These are phyloP conservation scores for Fagus sylvatica DNA, from an alignment of 306 rosid species.

Conservation along the genomic window DNA sequence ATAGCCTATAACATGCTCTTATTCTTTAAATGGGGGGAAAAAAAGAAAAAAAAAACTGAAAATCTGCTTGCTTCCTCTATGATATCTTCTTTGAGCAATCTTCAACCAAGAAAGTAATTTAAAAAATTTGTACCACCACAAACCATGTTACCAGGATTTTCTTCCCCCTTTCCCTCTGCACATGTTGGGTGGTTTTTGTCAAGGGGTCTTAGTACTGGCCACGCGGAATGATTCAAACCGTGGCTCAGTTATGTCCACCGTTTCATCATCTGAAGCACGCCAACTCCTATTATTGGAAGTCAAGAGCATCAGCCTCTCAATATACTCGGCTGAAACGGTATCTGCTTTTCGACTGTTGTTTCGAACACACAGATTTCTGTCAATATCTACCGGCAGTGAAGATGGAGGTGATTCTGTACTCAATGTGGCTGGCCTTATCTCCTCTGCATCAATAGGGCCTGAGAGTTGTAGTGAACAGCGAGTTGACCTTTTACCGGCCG, in stretches of 20 bases:
- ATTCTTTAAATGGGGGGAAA: slow-evolving; percentile 18
- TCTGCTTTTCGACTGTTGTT: slow-evolving; percentile 33
- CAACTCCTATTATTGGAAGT: slow-evolving; percentile 52
- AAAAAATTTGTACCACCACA: slow-evolving; percentile 1
- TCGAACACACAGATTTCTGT: slow-evolving; percentile 35
- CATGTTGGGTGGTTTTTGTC: slow-evolving; percentile 13
- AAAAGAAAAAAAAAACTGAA: neutral
- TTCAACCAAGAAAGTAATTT: neutral
- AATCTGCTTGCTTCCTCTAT: slow-evolving; percentile 24
- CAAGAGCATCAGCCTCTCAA: slow-evolving; percentile 50
- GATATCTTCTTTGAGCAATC: slow-evolving; percentile 17
- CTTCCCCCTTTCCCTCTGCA: slow-evolving; percentile 7
- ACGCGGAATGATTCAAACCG: slow-evolving; percentile 76
- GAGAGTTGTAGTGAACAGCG: neutral
- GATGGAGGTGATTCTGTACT: slow-evolving; percentile 29
- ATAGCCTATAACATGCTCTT: slow-evolving; percentile 25
- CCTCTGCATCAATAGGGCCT: slow-evolving; percentile 44
- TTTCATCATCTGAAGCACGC: slow-evolving; percentile 61
- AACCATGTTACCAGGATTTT: neutral
- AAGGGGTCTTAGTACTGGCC: slow-evolving; percentile 33
- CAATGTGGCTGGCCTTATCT: slow-evolving; percentile 47
- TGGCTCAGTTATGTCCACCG: slow-evolving; percentile 83
- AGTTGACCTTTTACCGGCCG: neutral
- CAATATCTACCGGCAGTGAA: slow-evolving; percentile 45
- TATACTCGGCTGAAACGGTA: slow-evolving; percentile 42